Percentiles rank a stretch among this genome's conserved stretches.
Evolutionary conservation across 352 stramenopile genomes (phyloP).

Genomic region (Globisporangium ultimum): DNA sequence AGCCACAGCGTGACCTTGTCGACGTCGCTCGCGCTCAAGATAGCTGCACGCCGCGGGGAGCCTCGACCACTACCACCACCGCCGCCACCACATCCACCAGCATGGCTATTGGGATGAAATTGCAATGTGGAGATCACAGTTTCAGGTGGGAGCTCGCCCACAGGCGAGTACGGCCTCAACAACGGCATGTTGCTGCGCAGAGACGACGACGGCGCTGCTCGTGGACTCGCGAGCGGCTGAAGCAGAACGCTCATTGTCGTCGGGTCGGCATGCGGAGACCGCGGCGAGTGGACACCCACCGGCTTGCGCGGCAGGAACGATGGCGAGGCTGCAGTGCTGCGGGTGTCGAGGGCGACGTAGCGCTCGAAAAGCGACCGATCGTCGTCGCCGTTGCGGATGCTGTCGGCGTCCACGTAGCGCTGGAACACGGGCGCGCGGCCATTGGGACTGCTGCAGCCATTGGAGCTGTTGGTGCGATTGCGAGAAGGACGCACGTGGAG

Average conservation of each 20-base stretch:
- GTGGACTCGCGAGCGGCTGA: slow-evolving; percentile 10
- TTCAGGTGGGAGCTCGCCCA: slow-evolving; percentile 28
- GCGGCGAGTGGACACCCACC: slow-evolving; percentile 4
- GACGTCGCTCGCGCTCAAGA: slow-evolving; percentile 38
- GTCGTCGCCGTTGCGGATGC: not conserved
- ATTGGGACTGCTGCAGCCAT: not conserved
- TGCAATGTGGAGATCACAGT: not conserved
- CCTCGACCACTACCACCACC: no score
- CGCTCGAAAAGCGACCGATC: slow-evolving; percentile 13
- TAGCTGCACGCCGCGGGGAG: not conserved
- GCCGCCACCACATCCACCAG: slow-evolving; percentile 7
- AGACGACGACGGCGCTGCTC: not conserved
- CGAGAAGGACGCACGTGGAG: not conserved
- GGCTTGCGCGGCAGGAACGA: not conserved
- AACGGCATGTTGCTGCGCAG: not conserved
- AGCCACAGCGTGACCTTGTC: slow-evolving; percentile 71
- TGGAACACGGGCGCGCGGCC: slow-evolving; percentile 1
- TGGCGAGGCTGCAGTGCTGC: no score
- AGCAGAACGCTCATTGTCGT: not conserved
- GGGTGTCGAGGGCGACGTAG: slow-evolving; percentile 5
- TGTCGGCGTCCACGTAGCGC: slow-evolving; percentile 13
- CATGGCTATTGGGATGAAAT: not conserved
- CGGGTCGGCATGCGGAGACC: not conserved
- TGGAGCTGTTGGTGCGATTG: not conserved
- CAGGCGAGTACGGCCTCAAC: slow-evolving; percentile 26